Conservation (phyloP, 108 stramenopile genomes). For the Licmophora abbreviata region DNA sequence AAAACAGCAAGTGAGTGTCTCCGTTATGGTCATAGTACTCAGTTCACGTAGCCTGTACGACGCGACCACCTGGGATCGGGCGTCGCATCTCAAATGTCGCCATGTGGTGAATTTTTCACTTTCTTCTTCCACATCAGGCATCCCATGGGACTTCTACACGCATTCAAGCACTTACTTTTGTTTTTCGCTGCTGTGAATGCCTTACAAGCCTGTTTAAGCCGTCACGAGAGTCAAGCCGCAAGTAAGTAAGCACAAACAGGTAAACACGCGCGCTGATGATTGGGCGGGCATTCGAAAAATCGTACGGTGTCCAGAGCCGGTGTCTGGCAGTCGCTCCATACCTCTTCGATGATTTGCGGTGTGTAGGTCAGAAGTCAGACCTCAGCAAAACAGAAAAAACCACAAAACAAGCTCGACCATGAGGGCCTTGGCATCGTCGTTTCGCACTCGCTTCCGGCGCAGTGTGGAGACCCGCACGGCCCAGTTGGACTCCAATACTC, state of each 20-base stretch:
- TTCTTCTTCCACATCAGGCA: neutral
- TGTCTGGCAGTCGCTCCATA: too few species aligned
- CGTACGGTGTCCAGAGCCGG: too few species aligned
- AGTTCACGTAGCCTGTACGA: neutral
- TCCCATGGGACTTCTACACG: neutral
- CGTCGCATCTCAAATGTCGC: neutral
- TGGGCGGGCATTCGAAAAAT: too few species aligned
- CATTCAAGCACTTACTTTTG: neutral
- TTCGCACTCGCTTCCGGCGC: too few species aligned
- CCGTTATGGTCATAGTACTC: neutral
- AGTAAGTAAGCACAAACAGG: conserved; percentile 8
- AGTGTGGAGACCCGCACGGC: too few species aligned
- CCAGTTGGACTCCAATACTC: too few species aligned
- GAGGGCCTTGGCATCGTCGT: too few species aligned
- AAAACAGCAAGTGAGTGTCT: neutral
- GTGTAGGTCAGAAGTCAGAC: too few species aligned
- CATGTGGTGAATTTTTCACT: neutral
- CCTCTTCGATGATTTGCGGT: too few species aligned
- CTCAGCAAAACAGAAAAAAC: too few species aligned
- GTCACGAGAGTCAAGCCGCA: conserved; percentile 5
- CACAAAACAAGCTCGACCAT: too few species aligned
- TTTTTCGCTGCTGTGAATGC: neutral
- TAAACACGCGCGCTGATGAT: too few species aligned
- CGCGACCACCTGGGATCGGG: neutral
- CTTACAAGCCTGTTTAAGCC: conserved; percentile 9